phyloP scores from a whole-genome alignment of 169 alveolate genomes.

The Cryptosporidium ryanae region DNA sequence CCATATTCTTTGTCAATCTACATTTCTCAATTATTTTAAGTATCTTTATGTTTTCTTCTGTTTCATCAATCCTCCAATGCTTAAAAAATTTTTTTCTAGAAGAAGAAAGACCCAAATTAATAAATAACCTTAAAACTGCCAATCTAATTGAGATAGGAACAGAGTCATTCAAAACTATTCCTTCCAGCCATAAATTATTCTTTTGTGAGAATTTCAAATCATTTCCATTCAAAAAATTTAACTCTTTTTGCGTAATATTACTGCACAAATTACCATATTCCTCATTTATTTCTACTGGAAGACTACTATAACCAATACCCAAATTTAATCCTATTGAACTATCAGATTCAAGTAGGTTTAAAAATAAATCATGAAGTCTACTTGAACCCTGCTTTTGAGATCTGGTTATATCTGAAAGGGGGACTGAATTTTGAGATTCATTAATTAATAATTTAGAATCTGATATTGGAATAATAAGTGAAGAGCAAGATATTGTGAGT shows the following conservation, averaged over 20 bases:
- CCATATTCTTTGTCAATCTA: constrained; percentile 1
- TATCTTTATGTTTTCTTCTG: constrained; percentile 17
- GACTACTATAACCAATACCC: not conserved
- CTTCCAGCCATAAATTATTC: constrained; percentile 13
- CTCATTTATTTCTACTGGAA: constrained; percentile 55
- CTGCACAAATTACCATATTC: constrained; percentile 57
- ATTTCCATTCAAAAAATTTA: constrained; percentile 20
- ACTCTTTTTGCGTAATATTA: constrained; percentile 32
- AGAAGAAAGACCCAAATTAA: constrained; percentile 51
- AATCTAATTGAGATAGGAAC: constrained; percentile 6
- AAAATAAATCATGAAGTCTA: constrained; percentile 51
- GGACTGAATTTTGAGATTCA: constrained; percentile 32
- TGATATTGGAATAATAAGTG: constrained; percentile 48
- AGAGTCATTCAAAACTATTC: constrained; percentile 54
- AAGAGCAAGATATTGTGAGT: constrained; percentile 14
- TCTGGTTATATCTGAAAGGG: constrained; percentile 42
- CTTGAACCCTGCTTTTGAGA: constrained; percentile 15
- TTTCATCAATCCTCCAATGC: constrained; percentile 32
- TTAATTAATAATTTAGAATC: constrained; percentile 30
- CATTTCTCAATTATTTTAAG: constrained; percentile 12
- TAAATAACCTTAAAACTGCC: constrained; percentile 34
- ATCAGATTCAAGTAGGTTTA: constrained; percentile 43
- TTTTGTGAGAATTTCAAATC: not conserved
- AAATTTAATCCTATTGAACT: constrained; percentile 50
- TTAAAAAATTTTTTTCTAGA: constrained; percentile 51